Evolutionary conservation across 208 protist genomes (phyloP).

Genomic region (Trypanosoma rangeli): DNA sequence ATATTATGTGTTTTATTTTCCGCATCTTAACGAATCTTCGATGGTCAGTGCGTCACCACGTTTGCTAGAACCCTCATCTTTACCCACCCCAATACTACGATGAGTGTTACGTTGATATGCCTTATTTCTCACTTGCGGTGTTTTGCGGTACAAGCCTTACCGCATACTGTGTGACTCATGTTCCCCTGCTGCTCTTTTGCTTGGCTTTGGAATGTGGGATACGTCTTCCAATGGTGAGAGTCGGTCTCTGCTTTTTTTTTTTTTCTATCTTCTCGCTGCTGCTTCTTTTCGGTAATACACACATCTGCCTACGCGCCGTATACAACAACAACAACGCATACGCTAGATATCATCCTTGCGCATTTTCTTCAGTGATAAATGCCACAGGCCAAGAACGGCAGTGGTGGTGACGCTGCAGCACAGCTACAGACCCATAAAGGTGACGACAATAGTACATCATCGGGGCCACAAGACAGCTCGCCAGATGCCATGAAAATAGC

Average conservation of each 20-base stretch:
- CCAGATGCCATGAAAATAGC: conserved; percentile 2
- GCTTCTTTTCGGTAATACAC: not conserved
- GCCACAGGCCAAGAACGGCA: not conserved
- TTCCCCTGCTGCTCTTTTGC: not conserved
- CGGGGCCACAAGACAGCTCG: not conserved
- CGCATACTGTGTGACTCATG: not conserved
- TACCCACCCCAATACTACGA: not conserved
- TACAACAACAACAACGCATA: not conserved
- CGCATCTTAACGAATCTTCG: conserved; percentile 54
- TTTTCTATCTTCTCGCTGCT: not conserved
- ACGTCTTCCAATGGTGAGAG: too few relatives aligned
- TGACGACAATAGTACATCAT: not conserved
- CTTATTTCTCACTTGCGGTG: not conserved
- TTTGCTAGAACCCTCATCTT: conserved; percentile 17
- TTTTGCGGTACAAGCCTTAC: too few relatives aligned
- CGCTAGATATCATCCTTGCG: not conserved
- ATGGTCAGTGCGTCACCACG: conserved; percentile 32
- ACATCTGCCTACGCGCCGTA: not conserved
- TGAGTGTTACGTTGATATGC: too few relatives aligned
- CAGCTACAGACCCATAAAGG: not conserved
- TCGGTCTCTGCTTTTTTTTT: not conserved
- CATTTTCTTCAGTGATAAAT: not conserved
- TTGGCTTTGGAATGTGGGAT: too few relatives aligned
- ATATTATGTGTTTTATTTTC: conserved; percentile 53
- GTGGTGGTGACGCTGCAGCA: not conserved